Percentiles rank a stretch among this genome's conserved stretches.
phyloP scores from a whole-genome alignment of 2,329 filamentous ascomycete species.

The Harringtonia lauricola region DNA sequence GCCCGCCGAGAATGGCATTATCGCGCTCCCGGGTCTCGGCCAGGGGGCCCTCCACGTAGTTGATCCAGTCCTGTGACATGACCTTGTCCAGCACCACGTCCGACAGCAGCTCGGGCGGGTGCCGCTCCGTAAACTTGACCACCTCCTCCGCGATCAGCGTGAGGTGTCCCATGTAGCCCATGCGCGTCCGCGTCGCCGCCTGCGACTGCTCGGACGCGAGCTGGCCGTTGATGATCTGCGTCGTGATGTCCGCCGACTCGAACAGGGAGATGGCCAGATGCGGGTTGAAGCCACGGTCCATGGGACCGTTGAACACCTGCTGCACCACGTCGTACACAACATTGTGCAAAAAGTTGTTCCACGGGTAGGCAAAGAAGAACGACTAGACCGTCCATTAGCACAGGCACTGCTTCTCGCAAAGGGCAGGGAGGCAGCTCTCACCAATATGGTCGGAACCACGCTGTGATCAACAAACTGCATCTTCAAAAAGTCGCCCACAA shows the following conservation, averaged over 20 bases:
- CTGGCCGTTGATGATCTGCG: conserved; percentile 86
- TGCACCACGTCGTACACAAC: conserved; percentile 98
- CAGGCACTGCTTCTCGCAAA: too few species aligned
- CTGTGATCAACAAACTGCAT: conserved; percentile 91
- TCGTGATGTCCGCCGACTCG: conserved; percentile 78
- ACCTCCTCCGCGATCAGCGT: conserved; percentile 97
- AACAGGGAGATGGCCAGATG: conserved; percentile 87
- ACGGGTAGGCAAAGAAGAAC: conserved; percentile 97
- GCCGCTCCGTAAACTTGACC: conserved; percentile 93
- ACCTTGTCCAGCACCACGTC: conserved; percentile 78
- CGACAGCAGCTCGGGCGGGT: conserved; percentile 79
- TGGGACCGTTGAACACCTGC: conserved; percentile 96
- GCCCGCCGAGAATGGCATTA: conserved; percentile 94
- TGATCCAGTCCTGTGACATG: conserved; percentile 81
- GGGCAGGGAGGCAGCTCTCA: conserved; percentile 39
- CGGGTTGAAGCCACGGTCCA: conserved; percentile 91
- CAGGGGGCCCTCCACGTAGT: conserved; percentile 86
- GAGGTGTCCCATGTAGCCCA: conserved; percentile 97
- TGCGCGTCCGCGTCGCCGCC: conserved; percentile 70
- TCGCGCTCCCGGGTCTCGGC: conserved; percentile 91
- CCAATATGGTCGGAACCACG: conserved; percentile 90
- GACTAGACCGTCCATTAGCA: conserved; percentile 43
- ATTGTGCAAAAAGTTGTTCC: conserved; percentile 99
- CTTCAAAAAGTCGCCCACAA: conserved; percentile 91
- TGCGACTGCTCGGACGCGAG: conserved; percentile 78